Evolutionary conservation across 1,139 yeast species (phyloP), one percentile per base, ranked within the genome.

Genomic region (Arxiozyma heterogenica): DNA sequence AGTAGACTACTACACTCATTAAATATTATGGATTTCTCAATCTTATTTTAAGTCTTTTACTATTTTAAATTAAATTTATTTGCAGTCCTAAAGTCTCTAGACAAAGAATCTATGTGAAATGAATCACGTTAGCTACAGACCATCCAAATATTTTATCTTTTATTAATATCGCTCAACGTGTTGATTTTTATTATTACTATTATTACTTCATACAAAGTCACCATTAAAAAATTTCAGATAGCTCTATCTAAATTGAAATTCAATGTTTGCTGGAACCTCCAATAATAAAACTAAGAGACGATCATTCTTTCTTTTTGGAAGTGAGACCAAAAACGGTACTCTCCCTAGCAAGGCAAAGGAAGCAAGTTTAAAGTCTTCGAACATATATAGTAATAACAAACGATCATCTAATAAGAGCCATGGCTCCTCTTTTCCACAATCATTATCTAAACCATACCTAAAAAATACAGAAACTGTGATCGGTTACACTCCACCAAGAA

Each of bases 221-320:
- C n/a, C 39, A 5, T 27, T 8, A 34, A 6, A 34, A 34, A 34
- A 34, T 12, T 34, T 4, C n/a, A 34, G n/a, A 21, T 6, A 21
- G 17, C 9, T 38, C 3, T 5, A 30, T 34, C 7, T 17, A 17
- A 5, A 25, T 30, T 11, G 5, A 6, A 3, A 3, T 12, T 18
- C 30, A 17, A 63, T 63, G 65, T 61, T 59, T 54, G 58, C 60
- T 12, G 51, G 52, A 42, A 52, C 52, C 12, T 50, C 57, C 11
- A 55, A 51, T 41, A 55, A 52, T 34, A 59, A 55, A 21, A 41
- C 45, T 11, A 63, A 63, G 51, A 50, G 65, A 48, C 58, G 53
- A 47, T 62, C 67, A 3, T 64, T 64, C 49, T 61, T 64, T 44
- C 58, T 59, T 23, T 64, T 64, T 55, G 66, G 66, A 6, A 47